A percentile compares a stretch with the other conserved stretches of the same genome.
phyloP scores from a whole-genome alignment of 352 stramenopile species.

The Blastocystis sp. region DNA sequence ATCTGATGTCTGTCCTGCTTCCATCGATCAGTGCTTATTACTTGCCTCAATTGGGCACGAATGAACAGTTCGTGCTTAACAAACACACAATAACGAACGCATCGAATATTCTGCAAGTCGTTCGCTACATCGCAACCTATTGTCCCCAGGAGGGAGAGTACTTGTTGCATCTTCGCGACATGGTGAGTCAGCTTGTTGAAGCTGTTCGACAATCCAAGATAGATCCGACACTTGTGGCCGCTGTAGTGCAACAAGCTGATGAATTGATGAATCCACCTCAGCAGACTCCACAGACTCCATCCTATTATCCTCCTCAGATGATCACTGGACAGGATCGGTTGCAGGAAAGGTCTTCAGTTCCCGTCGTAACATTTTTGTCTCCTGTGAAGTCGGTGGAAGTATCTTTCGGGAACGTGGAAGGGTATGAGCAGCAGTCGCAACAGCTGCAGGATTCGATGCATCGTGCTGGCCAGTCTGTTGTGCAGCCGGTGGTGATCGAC shows the following conservation, averaged over 20 bases:
- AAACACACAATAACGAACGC: background rate
- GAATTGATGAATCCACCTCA: background rate
- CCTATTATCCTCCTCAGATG: background rate
- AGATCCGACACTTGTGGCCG: background rate
- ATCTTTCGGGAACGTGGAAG: background rate
- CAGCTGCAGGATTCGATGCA: background rate
- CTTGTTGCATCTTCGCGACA: background rate
- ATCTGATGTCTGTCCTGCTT: constrained; percentile 20
- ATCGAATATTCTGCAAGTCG: background rate
- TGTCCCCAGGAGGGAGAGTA: constrained; percentile 22
- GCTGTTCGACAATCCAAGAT: background rate
- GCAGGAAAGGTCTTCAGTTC: background rate
- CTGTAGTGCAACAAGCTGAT: background rate
- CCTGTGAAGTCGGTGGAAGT: background rate
- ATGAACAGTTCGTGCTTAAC: background rate
- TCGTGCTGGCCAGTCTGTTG: background rate
- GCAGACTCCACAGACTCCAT: background rate
- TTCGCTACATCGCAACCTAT: background rate
- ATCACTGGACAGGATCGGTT: background rate
- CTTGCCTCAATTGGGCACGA: background rate
- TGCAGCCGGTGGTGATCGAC: background rate
- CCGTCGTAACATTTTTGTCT: background rate
- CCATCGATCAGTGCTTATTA: constrained; percentile 13
- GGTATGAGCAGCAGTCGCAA: background rate
- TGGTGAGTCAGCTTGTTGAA: background rate